phyloP scores from a whole-genome alignment of 2,329 filamentous ascomycete genomes.

The Phyllosticta citriasiana region DNA sequence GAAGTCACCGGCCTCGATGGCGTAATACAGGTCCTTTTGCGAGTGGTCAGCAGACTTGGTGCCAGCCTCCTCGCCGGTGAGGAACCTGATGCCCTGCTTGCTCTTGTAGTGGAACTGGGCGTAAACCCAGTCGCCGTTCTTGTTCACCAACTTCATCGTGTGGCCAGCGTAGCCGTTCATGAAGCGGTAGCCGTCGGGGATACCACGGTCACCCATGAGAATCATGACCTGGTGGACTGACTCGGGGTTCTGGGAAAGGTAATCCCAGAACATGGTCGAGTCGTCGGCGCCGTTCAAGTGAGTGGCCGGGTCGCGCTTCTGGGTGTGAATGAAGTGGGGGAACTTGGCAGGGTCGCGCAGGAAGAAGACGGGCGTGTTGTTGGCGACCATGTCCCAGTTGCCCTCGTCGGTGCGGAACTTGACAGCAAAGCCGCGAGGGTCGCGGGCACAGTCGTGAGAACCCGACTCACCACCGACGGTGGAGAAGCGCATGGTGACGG shows the following conservation, averaged over 20 bases:
- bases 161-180: conserved; percentile 47
- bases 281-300: conserved; percentile 57
- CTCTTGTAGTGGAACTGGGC: conserved; percentile 44
- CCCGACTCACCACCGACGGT: conserved; percentile 67
- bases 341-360: conserved; percentile 65
- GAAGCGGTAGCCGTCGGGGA: conserved; percentile 45
- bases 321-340: conserved; percentile 63
- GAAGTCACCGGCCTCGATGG: conserved; percentile 44
- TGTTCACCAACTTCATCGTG: conserved; percentile 45
- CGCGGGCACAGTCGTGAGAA: conserved; percentile 60
- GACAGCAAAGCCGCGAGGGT: conserved; percentile 61
- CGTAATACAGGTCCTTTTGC: conserved; percentile 43
- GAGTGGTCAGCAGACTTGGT: conserved; percentile 43
- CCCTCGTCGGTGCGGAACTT: conserved; percentile 66
- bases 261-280: conserved; percentile 59
- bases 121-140: conserved; percentile 44
- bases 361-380: conserved; percentile 70
- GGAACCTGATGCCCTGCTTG: conserved; percentile 42
- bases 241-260: conserved; percentile 44
- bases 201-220: conserved; percentile 45
- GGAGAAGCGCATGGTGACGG: conserved; percentile 58
- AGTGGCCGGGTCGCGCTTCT: conserved; percentile 63
- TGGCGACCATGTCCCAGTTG: conserved; percentile 64
- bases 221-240: conserved; percentile 45
- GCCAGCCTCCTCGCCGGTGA: conserved; percentile 42